Evolutionary conservation across 192 early-diverging fungal genomes (phyloP).

Genomic region (Umbelopsis ramanniana): DNA sequence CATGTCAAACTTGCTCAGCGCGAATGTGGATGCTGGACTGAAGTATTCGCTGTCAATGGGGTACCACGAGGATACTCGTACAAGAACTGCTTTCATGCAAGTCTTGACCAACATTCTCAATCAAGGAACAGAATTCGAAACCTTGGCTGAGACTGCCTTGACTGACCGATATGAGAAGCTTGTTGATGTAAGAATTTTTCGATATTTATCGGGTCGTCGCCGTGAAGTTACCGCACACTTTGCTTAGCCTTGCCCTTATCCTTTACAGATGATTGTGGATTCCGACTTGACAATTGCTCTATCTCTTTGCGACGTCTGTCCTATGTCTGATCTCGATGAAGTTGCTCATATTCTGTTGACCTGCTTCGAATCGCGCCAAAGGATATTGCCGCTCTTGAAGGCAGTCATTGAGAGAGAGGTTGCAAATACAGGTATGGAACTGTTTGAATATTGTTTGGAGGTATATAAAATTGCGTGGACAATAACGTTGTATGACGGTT

Average conservation of each 20-base stretch:
- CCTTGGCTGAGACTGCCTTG: conserved; percentile 74
- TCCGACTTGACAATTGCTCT: conserved; percentile 77
- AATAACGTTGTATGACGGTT: too few species aligned
- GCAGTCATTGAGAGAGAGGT: conserved; percentile 87
- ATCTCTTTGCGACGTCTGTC: conserved; percentile 83
- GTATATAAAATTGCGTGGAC: neutral
- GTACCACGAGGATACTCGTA: conserved; percentile 90
- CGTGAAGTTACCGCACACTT: too few species aligned
- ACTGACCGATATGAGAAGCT: conserved; percentile 81
- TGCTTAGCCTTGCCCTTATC: neutral
- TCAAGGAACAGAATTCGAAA: conserved; percentile 85
- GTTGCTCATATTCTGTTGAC: conserved; percentile 76
- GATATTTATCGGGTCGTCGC: neutral
- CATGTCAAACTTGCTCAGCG: conserved; percentile 86
- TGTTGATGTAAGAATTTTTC: conserved; percentile 59
- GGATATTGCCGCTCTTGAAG: conserved; percentile 75
- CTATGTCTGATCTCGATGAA: conserved; percentile 89
- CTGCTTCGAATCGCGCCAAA: conserved; percentile 79
- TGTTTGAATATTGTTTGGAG: neutral
- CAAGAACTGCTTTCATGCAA: conserved; percentile 88
- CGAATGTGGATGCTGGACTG: conserved; percentile 92
- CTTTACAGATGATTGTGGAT: conserved; percentile 61
- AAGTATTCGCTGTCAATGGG: conserved; percentile 88
- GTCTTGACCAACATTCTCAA: conserved; percentile 92
- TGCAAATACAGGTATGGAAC: conserved; percentile 67